These are phyloP conservation scores for Coemansia umbellata DNA, from an alignment of 192 early-diverging fungal genomes.

Conservation along the genomic window DNA sequence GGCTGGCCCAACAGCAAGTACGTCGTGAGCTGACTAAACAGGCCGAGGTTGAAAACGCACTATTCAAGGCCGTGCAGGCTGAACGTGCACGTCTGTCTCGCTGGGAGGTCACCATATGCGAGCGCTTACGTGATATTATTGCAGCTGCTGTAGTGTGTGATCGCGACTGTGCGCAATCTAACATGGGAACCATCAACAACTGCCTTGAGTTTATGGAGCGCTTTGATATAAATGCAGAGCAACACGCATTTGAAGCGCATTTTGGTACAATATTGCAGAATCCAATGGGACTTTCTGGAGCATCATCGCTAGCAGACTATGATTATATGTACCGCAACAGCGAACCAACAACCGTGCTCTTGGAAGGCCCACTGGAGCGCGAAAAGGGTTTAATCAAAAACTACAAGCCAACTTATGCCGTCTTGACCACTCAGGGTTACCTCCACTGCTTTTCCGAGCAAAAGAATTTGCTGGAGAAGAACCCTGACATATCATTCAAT, in stretches of 20 bases:
- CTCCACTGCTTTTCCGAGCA: conserved; percentile 40
- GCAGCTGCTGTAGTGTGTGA: conserved; percentile 11
- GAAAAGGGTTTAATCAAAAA: conserved; percentile 32
- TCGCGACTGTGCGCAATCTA: conserved; percentile 13
- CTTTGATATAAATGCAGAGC: conserved; percentile 21
- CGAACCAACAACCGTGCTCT: conserved; percentile 22
- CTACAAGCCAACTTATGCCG: conserved; percentile 26
- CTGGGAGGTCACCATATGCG: conserved; percentile 28
- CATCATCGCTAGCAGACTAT: conserved; percentile 26
- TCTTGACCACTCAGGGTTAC: conserved; percentile 30
- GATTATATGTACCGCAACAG: conserved; percentile 45
- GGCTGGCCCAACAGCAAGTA: conserved; percentile 37
- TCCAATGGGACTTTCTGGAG: conserved; percentile 31
- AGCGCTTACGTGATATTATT: conserved; percentile 25
- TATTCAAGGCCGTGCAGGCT: conserved; percentile 35
- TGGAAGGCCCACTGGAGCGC: conserved; percentile 41
- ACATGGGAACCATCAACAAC: conserved; percentile 4
- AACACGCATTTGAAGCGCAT: conserved; percentile 22
- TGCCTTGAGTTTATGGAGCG: conserved; percentile 17
- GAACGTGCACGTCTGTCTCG: conserved; percentile 25
- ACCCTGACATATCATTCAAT: conserved; percentile 31
- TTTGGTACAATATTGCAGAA: conserved; percentile 21
- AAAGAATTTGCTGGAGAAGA: conserved; percentile 24
- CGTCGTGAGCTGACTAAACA: conserved; percentile 36
- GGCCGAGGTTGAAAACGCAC: conserved; percentile 36